Evolutionary conservation across 768 basidiomycete genomes (phyloP).

Genomic region (Gautieria morchelliformis): DNA sequence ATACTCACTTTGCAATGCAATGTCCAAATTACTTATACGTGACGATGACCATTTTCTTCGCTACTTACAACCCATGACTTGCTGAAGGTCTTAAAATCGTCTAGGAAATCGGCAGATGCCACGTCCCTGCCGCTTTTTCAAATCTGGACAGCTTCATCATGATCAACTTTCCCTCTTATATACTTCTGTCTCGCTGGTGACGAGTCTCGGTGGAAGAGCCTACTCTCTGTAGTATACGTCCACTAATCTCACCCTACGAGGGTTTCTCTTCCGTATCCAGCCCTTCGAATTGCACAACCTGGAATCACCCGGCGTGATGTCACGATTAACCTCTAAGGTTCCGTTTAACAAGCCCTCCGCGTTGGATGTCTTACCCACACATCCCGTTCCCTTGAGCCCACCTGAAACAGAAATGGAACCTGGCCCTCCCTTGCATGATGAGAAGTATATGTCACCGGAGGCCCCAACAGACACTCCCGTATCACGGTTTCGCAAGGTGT

Average conservation of each 20-base stretch:
- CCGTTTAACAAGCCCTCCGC: slow-evolving; percentile 1
- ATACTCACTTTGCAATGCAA: no score
- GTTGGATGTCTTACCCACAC: background rate
- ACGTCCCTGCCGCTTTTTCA: no score
- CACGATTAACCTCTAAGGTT: background rate
- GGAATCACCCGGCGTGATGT: slow-evolving; percentile 5
- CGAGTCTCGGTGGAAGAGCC: background rate
- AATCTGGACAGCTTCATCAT: no score
- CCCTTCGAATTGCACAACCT: background rate
- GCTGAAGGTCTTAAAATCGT: no score
- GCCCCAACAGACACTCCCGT: background rate
- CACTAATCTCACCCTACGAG: background rate
- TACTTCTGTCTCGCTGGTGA: background rate
- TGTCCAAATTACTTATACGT: no score
- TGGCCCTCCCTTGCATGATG: background rate
- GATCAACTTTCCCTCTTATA: background rate
- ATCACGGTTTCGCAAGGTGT: background rate
- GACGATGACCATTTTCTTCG: no score
- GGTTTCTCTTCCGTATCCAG: background rate
- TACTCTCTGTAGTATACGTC: background rate
- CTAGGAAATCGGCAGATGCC: no score
- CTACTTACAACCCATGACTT: no score
- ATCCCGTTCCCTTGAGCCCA: slow-evolving; percentile 2
- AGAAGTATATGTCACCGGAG: background rate
- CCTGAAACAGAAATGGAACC: slow-evolving; percentile 5